Evolutionary conservation across 768 basidiomycete genomes (phyloP).

Genomic region (Antrodiella citrinella): DNA sequence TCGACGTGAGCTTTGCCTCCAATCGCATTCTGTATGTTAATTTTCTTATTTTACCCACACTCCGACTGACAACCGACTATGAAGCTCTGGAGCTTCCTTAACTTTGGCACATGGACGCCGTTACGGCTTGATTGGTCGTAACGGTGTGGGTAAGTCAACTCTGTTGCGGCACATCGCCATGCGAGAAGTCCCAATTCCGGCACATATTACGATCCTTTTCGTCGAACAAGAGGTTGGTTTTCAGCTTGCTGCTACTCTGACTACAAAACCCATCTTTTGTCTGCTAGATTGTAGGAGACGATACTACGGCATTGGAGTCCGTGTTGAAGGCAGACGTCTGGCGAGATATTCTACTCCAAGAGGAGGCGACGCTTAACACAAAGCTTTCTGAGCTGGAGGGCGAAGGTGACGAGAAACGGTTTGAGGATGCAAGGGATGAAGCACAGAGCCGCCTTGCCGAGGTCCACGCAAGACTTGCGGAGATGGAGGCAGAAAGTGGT

Average conservation of each 20-base stretch:
- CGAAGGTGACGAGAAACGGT: constrained; percentile 69
- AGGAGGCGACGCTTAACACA: constrained; percentile 71
- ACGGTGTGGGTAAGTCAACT: constrained; percentile 89
- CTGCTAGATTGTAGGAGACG: constrained; percentile 80
- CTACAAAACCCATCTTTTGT: no score
- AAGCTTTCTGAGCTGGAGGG: constrained; percentile 64
- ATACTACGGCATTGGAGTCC: constrained; percentile 84
- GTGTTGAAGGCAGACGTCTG: constrained; percentile 99
- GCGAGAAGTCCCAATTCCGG: constrained; percentile 88
- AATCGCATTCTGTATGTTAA: constrained; percentile 77
- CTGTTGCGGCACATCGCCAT: constrained; percentile 90
- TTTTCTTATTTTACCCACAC: neutral
- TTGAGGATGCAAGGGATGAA: constrained; percentile 83
- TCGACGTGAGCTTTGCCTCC: constrained; percentile 94
- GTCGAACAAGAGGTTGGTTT: constrained; percentile 88
- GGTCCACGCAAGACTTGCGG: constrained; percentile 83
- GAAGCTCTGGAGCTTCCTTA: constrained; percentile 80
- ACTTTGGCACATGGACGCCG: constrained; percentile 85
- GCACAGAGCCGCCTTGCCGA: constrained; percentile 75
- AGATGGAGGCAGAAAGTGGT: constrained; percentile 97
- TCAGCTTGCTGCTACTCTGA: no score
- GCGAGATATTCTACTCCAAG: constrained; percentile 85
- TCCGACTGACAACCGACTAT: constrained; percentile 4
- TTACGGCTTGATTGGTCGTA: constrained; percentile 82
- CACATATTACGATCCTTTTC: constrained; percentile 94